Evolutionary conservation across 768 basidiomycete genomes (phyloP).

Genomic region (Tylopilus cervinicoccineus): DNA sequence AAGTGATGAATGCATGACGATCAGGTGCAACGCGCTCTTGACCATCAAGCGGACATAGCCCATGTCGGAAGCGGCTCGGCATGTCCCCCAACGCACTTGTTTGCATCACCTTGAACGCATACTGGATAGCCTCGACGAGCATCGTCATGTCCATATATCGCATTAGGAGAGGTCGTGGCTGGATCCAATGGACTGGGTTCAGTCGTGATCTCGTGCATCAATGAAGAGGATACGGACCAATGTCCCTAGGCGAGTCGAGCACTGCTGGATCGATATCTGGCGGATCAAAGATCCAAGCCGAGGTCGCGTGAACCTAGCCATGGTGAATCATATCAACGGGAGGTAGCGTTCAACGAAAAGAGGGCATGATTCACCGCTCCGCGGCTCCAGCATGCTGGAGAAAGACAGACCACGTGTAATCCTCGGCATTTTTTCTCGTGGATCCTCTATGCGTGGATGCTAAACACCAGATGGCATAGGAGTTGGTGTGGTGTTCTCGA

Average conservation of each 20-base stretch:
- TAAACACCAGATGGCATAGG: background rate
- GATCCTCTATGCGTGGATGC: slow-evolving; percentile 11
- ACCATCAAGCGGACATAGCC: slow-evolving; percentile 11
- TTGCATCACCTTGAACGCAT: slow-evolving; percentile 11
- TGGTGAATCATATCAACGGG: background rate
- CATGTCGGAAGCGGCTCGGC: slow-evolving; percentile 13
- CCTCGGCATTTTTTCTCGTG: slow-evolving; percentile 8
- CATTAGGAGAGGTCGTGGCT: no score
- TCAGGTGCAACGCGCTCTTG: slow-evolving; percentile 8
- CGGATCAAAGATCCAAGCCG: slow-evolving; percentile 13
- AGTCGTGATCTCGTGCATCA: no score
- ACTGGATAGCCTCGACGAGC: slow-evolving; percentile 14
- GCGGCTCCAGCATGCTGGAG: slow-evolving; percentile 17
- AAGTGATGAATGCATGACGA: background rate
- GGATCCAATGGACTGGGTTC: no score
- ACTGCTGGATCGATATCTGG: slow-evolving; percentile 14
- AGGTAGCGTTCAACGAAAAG: background rate
- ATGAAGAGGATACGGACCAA: no score
- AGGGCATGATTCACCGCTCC: slow-evolving; percentile 3
- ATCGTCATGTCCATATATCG: slow-evolving; percentile 17
- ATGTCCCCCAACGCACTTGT: slow-evolving; percentile 16
- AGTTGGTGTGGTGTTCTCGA: no score
- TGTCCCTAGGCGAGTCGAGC: slow-evolving; percentile 11
- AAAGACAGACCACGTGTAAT: slow-evolving; percentile 8
- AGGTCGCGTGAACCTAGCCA: slow-evolving; percentile 10